Evolutionary conservation across 768 basidiomycete species (phyloP).

Genomic region (Pleurotus tuoliensis): DNA sequence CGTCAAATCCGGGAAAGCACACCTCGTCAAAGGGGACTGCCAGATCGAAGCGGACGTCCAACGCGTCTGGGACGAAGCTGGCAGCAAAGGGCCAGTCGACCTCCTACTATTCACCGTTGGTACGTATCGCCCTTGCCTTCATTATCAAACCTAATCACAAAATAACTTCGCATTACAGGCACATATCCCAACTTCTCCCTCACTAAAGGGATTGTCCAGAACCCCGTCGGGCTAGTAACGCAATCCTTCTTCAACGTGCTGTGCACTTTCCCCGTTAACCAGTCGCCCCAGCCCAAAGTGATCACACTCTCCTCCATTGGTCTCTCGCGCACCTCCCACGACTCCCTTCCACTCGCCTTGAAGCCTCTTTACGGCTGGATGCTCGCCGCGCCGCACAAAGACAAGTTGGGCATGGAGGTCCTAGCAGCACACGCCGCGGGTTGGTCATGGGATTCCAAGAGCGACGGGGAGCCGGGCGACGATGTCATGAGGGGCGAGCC

Average conservation of each 20-base stretch:
- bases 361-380: constrained; percentile 46
- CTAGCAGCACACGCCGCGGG: constrained; percentile 44
- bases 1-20: constrained; percentile 47
- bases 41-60: constrained; percentile 47
- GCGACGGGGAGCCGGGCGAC: constrained; percentile 32
- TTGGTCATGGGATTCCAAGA: constrained; percentile 40
- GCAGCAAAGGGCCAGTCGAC: constrained; percentile 38
- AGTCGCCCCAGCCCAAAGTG: constrained; percentile 40
- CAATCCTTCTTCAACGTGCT: constrained; percentile 52
- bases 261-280: constrained; percentile 41
- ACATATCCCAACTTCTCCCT: constrained; percentile 28
- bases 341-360: constrained; percentile 41
- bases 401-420: constrained; percentile 61
- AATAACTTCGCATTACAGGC: no score
- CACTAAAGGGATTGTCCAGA: constrained; percentile 43
- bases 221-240: constrained; percentile 57
- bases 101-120: constrained; percentile 61
- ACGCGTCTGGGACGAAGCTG: constrained; percentile 42
- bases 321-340: constrained; percentile 40
- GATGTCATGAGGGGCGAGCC: constrained; percentile 38
- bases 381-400: constrained; percentile 44
- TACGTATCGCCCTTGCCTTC: constrained; percentile 19
- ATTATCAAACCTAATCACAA: no score
- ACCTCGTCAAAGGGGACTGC: constrained; percentile 59
- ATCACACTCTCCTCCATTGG: constrained; percentile 54